These are phyloP conservation scores for Bocquillonia castaneifolia DNA, from an alignment of 441 rosid genomes.

Conservation along the genomic window DNA sequence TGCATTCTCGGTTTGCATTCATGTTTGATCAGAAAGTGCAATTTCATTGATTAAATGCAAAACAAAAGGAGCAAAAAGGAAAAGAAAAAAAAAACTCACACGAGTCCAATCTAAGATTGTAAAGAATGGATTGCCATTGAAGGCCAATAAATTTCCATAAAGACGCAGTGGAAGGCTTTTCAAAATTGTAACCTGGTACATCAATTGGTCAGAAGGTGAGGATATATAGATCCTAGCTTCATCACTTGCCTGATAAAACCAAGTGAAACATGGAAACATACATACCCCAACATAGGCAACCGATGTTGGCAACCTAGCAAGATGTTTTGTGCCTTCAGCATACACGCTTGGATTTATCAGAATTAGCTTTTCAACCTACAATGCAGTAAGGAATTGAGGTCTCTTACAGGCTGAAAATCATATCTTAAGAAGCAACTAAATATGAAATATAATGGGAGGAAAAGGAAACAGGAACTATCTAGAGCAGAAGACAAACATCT, in stretches of 20 bases:
- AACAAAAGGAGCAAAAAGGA: not conserved
- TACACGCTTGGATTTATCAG: slow-evolving; percentile 84
- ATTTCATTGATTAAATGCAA: not conserved
- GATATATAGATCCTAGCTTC: too few species aligned
- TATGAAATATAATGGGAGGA: not conserved
- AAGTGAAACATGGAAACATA: slow-evolving; percentile 6
- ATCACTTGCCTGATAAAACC: not conserved
- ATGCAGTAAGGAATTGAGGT: not conserved
- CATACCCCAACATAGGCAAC: slow-evolving; percentile 83
- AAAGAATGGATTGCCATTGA: slow-evolving; percentile 44
- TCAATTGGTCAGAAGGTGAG: not conserved
- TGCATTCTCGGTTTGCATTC: not conserved
- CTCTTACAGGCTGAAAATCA: not conserved
- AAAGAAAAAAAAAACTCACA: slow-evolving; percentile 32
- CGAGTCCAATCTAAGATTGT: slow-evolving; percentile 72
- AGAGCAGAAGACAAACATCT: not conserved
- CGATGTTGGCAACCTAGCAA: slow-evolving; percentile 59
- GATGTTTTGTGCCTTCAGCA: slow-evolving; percentile 71
- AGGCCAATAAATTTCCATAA: slow-evolving; percentile 48
- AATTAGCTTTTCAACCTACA: slow-evolving; percentile 72
- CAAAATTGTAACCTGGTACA: slow-evolving; percentile 48
- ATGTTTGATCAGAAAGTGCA: not conserved
- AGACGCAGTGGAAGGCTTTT: slow-evolving; percentile 66
- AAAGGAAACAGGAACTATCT: not conserved
- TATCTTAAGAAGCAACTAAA: not conserved